Conservation (phyloP, 345 rosid genomes). For the Rubroshorea leprosula region DNA sequence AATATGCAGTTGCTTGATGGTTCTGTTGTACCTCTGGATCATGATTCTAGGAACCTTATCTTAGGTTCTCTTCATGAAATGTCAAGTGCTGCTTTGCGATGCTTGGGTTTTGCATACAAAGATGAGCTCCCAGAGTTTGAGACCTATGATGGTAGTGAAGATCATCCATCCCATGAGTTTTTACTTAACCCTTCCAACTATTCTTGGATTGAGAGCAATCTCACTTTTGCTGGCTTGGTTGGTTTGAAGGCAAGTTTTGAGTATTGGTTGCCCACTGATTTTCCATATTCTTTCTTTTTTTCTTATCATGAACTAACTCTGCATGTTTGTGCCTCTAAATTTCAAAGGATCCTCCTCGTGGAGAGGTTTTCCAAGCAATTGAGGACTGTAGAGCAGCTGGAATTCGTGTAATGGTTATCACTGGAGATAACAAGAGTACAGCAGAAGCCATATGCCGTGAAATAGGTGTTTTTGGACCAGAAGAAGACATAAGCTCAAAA, state of each 20-base stretch:
- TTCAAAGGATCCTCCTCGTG: slow-evolving; percentile 67
- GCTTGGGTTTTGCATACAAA: slow-evolving; percentile 68
- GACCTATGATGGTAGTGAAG: slow-evolving; percentile 53
- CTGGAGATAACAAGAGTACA: slow-evolving; percentile 64
- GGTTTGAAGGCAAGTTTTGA: slow-evolving; percentile 51
- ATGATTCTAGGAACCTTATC: slow-evolving; percentile 33
- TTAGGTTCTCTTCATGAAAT: slow-evolving; percentile 42
- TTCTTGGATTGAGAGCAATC: slow-evolving; percentile 57
- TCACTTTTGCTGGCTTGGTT: slow-evolving; percentile 55
- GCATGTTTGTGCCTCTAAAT: slow-evolving; percentile 2
- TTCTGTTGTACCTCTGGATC: slow-evolving; percentile 45
- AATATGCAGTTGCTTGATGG: slow-evolving; percentile 63
- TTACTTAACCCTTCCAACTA: slow-evolving; percentile 49
- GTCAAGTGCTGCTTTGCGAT: slow-evolving; percentile 55
- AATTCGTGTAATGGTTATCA: slow-evolving; percentile 64
- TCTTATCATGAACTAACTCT: no score
- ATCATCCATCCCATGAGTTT: slow-evolving; percentile 59
- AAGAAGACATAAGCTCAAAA: slow-evolving; percentile 31
- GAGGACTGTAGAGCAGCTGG: slow-evolving; percentile 68
- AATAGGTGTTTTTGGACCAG: slow-evolving; percentile 50
- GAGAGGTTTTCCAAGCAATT: slow-evolving; percentile 61
- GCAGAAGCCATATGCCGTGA: slow-evolving; percentile 75
- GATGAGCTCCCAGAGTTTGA: slow-evolving; percentile 49
- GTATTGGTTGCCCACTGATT: no score
- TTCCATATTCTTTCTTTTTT: slow-evolving; percentile 9